Evolutionary conservation across 2,329 filamentous ascomycete species (phyloP).

Genomic region (Gremmenia infestans): DNA sequence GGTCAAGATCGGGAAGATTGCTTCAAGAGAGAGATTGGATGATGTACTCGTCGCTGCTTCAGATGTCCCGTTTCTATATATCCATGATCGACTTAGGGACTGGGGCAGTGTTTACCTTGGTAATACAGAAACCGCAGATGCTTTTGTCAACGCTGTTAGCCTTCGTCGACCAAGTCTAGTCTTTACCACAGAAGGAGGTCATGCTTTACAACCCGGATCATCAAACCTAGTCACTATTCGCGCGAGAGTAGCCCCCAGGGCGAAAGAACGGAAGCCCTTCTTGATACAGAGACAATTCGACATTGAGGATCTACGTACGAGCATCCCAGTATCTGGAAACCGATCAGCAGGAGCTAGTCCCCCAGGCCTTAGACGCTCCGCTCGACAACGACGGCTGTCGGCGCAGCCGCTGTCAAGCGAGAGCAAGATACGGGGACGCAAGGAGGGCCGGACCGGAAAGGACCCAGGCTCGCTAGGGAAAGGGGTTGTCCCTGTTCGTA

Average conservation of each 20-base stretch:
- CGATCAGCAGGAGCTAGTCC: neutral
- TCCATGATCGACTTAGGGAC: conserved; percentile 35
- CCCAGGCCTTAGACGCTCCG: conserved; percentile 15
- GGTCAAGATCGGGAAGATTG: neutral
- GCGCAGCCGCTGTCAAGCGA: conserved; percentile 4
- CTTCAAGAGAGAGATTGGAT: conserved; percentile 1
- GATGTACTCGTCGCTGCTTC: conserved; percentile 7
- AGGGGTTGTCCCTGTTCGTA: conserved; percentile 42
- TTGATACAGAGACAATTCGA: conserved; percentile 47
- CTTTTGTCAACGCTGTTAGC: conserved; percentile 40
- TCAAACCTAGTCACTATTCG: conserved; percentile 34
- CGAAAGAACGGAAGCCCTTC: conserved; percentile 39
- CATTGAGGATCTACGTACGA: conserved; percentile 42
- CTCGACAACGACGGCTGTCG: conserved; percentile 16
- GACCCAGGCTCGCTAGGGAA: conserved; percentile 2
- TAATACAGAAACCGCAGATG: conserved; percentile 39
- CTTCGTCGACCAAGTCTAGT: conserved; percentile 33
- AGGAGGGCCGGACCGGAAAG: neutral
- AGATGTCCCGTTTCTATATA: conserved; percentile 22
- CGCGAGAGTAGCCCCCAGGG: conserved; percentile 40
- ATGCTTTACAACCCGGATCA: neutral
- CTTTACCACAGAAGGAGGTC: conserved; percentile 1
- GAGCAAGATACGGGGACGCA: neutral
- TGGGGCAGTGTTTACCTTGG: conserved; percentile 41
- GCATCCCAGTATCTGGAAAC: conserved; percentile 34